Percentiles rank a stretch among this genome's conserved stretches.
phyloP scores from a whole-genome alignment of 2,329 filamentous ascomycete species.

The Fusarium abutilonis region DNA sequence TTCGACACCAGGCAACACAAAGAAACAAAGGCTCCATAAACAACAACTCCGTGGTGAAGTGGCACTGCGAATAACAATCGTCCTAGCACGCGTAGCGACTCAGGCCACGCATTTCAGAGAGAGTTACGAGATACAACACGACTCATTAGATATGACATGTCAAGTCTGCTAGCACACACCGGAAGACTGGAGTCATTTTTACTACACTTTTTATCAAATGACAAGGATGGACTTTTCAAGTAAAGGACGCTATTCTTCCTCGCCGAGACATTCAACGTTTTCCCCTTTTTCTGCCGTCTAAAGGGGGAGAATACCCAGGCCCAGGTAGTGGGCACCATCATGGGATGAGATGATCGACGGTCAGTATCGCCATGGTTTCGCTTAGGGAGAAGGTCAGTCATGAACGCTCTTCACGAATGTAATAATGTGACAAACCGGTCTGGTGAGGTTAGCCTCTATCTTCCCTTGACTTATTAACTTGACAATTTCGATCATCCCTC shows the following conservation, averaged over 20 bases:
- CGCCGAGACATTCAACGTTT: slow-evolving; percentile 2
- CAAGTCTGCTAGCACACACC: slow-evolving; percentile 8
- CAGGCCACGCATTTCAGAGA: neutral
- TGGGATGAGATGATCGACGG: slow-evolving; percentile 18
- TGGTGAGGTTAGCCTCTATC: neutral
- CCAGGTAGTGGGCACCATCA: slow-evolving; percentile 18
- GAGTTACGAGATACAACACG: neutral
- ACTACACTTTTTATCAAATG: neutral
- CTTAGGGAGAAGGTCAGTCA: neutral
- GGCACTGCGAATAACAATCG: neutral
- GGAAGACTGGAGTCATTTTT: neutral
- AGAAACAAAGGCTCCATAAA: too few relatives aligned
- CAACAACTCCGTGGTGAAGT: too few relatives aligned
- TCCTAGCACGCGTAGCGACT: neutral
- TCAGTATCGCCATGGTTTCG: slow-evolving; percentile 3
- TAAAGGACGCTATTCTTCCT: neutral
- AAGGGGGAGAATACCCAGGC: slow-evolving; percentile 14
- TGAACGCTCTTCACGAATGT: neutral
- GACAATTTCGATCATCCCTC: neutral
- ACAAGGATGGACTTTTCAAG: neutral
- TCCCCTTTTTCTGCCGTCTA: neutral
- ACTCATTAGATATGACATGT: slow-evolving; percentile 23
- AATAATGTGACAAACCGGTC: slow-evolving; percentile 1
- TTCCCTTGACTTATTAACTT: neutral
- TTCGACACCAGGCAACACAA: too few relatives aligned